Evolutionary conservation across 2,329 filamentous ascomycete species (phyloP).

Genomic region (Fusarium nygamai): DNA sequence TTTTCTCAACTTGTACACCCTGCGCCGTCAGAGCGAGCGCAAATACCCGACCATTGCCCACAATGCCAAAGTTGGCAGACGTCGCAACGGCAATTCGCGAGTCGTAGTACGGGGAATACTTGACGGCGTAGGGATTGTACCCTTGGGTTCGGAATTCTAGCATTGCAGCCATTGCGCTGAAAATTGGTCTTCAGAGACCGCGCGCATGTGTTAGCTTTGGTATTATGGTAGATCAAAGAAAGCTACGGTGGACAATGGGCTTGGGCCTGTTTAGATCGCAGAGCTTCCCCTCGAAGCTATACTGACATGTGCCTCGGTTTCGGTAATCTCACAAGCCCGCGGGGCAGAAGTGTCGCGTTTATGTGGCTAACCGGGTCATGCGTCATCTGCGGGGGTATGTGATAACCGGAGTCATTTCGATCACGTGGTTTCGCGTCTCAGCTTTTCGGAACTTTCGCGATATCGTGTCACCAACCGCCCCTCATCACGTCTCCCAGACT

Average conservation of each 20-base stretch:
- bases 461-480: background rate
- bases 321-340: constrained; percentile 42
- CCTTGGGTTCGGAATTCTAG: constrained; percentile 93
- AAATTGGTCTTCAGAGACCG: constrained; percentile 3
- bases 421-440: constrained; percentile 45
- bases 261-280: background rate
- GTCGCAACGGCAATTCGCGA: constrained; percentile 89
- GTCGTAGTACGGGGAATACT: constrained; percentile 99
- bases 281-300: constrained; percentile 18
- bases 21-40: constrained; percentile 83
- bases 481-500: background rate
- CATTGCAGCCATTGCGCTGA: constrained; percentile 69
- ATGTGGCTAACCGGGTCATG: constrained; percentile 31
- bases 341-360: constrained; percentile 24
- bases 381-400: constrained; percentile 26
- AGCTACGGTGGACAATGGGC: constrained; percentile 13
- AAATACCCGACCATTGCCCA: constrained; percentile 92
- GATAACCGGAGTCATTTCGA: constrained; percentile 17
- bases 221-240: constrained; percentile 21
- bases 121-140: constrained; percentile 95
- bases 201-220: constrained; percentile 31
- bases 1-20: constrained; percentile 86
- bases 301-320: constrained; percentile 52
- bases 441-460: background rate
- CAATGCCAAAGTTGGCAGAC: constrained; percentile 95